Evolutionary conservation across 2,329 filamentous ascomycete species (phyloP).

Genomic region (Magnaporthales sp.): DNA sequence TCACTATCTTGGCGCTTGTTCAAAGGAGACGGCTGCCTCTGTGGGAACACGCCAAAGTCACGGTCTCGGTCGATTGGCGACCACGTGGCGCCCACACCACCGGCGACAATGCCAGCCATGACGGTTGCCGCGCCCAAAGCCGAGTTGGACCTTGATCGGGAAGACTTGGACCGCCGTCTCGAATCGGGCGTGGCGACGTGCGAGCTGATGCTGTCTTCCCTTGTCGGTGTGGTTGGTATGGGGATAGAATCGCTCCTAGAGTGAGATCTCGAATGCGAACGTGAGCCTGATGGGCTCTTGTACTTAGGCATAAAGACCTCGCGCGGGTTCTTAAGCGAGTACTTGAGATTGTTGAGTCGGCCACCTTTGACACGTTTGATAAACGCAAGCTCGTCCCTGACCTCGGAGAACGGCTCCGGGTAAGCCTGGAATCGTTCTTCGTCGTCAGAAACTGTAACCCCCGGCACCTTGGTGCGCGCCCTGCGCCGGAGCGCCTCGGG

Average conservation of each 20-base stretch:
- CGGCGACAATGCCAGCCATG: slow-evolving; percentile 77
- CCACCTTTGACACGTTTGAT: slow-evolving; percentile 74
- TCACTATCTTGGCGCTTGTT: slow-evolving; percentile 19
- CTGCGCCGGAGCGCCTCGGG: slow-evolving; percentile 43
- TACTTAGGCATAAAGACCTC: slow-evolving; percentile 57
- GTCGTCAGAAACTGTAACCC: slow-evolving; percentile 55
- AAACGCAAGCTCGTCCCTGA: slow-evolving; percentile 74
- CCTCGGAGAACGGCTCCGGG: slow-evolving; percentile 63
- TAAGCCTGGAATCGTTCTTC: slow-evolving; percentile 56
- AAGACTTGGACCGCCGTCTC: slow-evolving; percentile 58
- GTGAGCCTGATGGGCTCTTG: slow-evolving; percentile 53
- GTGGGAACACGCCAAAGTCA: slow-evolving; percentile 25
- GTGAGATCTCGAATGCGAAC: slow-evolving; percentile 56
- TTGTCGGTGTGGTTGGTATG: slow-evolving; percentile 53
- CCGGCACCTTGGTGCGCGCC: slow-evolving; percentile 34
- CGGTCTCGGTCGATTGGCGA: slow-evolving; percentile 52
- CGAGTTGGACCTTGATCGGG: slow-evolving; percentile 57
- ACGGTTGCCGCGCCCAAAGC: slow-evolving; percentile 67
- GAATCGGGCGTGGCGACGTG: slow-evolving; percentile 47
- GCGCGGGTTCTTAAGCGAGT: slow-evolving; percentile 66
- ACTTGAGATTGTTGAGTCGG: slow-evolving; percentile 72
- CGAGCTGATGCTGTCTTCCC: slow-evolving; percentile 41
- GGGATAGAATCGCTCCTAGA: slow-evolving; percentile 34
- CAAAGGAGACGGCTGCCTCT: slow-evolving; percentile 20
- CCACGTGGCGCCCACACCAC: slow-evolving; percentile 68